A percentile compares a stretch with the other conserved stretches of the same genome.
phyloP scores from a whole-genome alignment of 208 protist genomes.

The Leishmania turanica region DNA sequence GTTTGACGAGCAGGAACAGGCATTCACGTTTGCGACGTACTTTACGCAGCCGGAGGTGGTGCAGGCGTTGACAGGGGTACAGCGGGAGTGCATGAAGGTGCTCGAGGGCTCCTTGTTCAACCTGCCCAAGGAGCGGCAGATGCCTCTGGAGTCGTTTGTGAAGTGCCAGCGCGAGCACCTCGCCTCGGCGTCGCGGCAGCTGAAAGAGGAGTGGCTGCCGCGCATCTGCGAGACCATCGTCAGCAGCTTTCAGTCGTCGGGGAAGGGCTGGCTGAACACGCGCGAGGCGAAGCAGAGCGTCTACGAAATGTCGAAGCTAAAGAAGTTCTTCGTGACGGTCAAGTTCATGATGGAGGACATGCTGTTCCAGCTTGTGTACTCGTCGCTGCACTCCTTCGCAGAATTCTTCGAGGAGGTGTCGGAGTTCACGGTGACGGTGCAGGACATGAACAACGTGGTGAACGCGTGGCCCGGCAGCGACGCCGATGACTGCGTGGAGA shows the following conservation, averaged over 20 bases:
- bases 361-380: constrained; percentile 92
- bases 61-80: constrained; percentile 86
- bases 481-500: constrained; percentile 92
- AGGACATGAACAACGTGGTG: constrained; percentile 88
- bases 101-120: constrained; percentile 90
- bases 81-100: constrained; percentile 89
- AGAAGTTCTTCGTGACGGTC: constrained; percentile 97
- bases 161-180: constrained; percentile 88
- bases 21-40: constrained; percentile 94
- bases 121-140: constrained; percentile 89
- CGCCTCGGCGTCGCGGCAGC: constrained; percentile 57
- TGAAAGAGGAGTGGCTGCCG: constrained; percentile 92
- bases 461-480: constrained; percentile 93
- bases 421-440: constrained; percentile 85
- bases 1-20: constrained; percentile 74
- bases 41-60: constrained; percentile 95
- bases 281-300: constrained; percentile 94
- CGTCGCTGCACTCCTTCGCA: constrained; percentile 82
- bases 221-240: constrained; percentile 90
- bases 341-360: constrained; percentile 98
- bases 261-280: constrained; percentile 98
- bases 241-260: constrained; percentile 89
- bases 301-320: constrained; percentile 98
- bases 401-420: constrained; percentile 94
- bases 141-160: constrained; percentile 87